Percentiles rank a stretch among this genome's conserved stretches.
Conservation (phyloP, 2,329 filamentous ascomycete species). For the Huntiella abstrusa region DNA sequence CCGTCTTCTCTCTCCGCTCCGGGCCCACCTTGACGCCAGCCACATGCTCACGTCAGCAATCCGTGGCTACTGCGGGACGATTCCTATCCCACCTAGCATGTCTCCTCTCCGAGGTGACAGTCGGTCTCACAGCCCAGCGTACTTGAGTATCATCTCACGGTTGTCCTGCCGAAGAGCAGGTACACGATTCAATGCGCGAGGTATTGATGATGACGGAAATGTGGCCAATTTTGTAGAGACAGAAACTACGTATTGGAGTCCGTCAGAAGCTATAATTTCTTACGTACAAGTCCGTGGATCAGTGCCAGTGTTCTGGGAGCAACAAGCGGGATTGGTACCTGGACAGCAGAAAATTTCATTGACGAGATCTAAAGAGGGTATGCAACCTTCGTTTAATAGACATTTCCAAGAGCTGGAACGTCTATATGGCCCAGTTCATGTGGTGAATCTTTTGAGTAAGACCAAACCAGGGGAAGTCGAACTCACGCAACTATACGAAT, state of each 20-base stretch:
- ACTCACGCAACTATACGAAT: conserved; percentile 59
- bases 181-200: conserved; percentile 89
- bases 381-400: conserved; percentile 85
- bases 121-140: conserved; percentile 54
- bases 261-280: conserved; percentile 62
- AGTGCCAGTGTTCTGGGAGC: conserved; percentile 95
- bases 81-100: conserved; percentile 61
- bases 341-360: conserved; percentile 89
- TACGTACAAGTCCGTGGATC: conserved; percentile 87
- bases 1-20: conserved; percentile 55
- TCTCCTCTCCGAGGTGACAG: conserved; percentile 40
- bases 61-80: conserved; percentile 73
- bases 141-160: conserved; percentile 75
- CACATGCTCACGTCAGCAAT: conserved; percentile 85
- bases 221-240: conserved; percentile 99
- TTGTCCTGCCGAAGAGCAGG: conserved; percentile 81
- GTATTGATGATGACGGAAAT: conserved; percentile 92
- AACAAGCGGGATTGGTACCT: conserved; percentile 68
- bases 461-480: conserved; percentile 74
- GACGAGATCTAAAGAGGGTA: conserved; percentile 73
- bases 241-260: conserved; percentile 80
- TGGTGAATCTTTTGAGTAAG: conserved; percentile 85
- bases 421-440: conserved; percentile 75
- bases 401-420: conserved; percentile 79
- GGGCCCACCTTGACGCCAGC: conserved; percentile 63